These are phyloP conservation scores for Metschnikowia continentalis DNA, from an alignment of 805 yeast species.

Conservation along the genomic window DNA sequence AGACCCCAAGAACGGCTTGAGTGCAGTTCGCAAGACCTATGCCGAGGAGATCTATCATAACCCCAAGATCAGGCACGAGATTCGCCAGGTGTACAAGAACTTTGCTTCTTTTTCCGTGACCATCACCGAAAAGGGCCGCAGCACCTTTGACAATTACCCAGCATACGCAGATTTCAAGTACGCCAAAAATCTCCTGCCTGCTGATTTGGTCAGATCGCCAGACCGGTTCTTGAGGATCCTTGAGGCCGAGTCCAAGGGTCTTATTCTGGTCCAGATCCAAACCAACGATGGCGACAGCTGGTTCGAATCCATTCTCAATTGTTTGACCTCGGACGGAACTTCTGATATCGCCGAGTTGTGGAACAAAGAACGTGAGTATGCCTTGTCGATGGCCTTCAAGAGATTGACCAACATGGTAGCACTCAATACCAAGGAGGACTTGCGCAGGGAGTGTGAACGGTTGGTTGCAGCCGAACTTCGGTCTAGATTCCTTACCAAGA, in stretches of 20 bases:
- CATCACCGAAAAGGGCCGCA: slow-evolving; percentile 68
- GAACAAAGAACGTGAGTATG: slow-evolving; percentile 70
- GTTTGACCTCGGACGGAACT: slow-evolving; percentile 71
- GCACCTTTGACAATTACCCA: slow-evolving; percentile 72
- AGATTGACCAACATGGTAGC: slow-evolving; percentile 64
- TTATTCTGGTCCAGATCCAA: slow-evolving; percentile 60
- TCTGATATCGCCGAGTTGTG: slow-evolving; percentile 74
- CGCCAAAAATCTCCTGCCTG: slow-evolving; percentile 74
- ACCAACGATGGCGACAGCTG: slow-evolving; percentile 42
- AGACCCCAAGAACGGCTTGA: slow-evolving; percentile 58
- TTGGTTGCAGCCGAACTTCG: slow-evolving; percentile 67
- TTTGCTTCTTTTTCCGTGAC: slow-evolving; percentile 69
- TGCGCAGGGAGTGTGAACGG: slow-evolving; percentile 72
- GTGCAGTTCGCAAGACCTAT: slow-evolving; percentile 68
- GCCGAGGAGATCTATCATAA: slow-evolving; percentile 79
- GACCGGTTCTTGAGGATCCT: slow-evolving; percentile 84
- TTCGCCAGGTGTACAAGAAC: slow-evolving; percentile 56
- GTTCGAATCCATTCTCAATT: slow-evolving; percentile 41
- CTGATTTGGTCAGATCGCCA: slow-evolving; percentile 71
- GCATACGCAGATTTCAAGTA: slow-evolving; percentile 89
- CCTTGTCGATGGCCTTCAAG: slow-evolving; percentile 63
- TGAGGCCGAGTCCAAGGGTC: slow-evolving; percentile 81
- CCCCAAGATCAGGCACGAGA: slow-evolving; percentile 71
- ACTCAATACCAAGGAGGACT: slow-evolving; percentile 75
- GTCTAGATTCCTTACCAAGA: slow-evolving; percentile 57